Conservation (phyloP, 345 rosid genomes). For the Passiflora organensis region DNA sequence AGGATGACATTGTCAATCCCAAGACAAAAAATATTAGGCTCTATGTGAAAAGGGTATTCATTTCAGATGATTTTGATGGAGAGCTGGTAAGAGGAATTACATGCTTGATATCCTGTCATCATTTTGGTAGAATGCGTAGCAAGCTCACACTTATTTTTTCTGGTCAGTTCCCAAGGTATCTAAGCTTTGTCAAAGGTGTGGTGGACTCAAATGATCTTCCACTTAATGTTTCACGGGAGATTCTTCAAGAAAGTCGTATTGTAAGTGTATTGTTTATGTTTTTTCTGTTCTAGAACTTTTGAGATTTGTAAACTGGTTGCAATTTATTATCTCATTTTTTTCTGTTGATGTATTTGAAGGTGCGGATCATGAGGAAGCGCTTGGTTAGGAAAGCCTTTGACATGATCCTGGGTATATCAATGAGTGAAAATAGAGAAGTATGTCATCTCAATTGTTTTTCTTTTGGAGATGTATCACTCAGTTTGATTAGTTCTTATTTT, state of each 20-base stretch:
- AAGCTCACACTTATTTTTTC: background rate
- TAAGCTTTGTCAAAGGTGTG: slow-evolving; percentile 95
- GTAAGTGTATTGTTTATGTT: slow-evolving; percentile 34
- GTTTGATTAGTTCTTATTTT: background rate
- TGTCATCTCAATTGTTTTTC: background rate
- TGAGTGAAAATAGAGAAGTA: slow-evolving; percentile 87
- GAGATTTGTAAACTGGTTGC: background rate
- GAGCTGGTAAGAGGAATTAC: slow-evolving; percentile 65
- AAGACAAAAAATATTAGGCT: slow-evolving; percentile 97
- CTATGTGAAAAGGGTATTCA: slow-evolving; percentile 88
- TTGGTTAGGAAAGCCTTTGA: slow-evolving; percentile 88
- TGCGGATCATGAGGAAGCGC: slow-evolving; percentile 90
- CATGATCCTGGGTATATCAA: slow-evolving; percentile 88
- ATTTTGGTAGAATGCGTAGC: no score
- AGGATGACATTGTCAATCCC: slow-evolving; percentile 80
- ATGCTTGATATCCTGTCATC: background rate
- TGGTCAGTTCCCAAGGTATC: slow-evolving; percentile 81
- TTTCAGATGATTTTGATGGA: slow-evolving; percentile 97
- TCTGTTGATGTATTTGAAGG: slow-evolving; percentile 40
- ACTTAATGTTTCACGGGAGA: slow-evolving; percentile 91
- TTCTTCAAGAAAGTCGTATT: slow-evolving; percentile 97
- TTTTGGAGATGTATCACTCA: background rate
- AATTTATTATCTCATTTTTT: slow-evolving; percentile 7
- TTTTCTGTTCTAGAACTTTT: background rate
- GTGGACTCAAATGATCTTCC: slow-evolving; percentile 98